Conservation (phyloP, 2,329 filamentous ascomycete species). For the Pseudocercospora cruenta region DNA sequence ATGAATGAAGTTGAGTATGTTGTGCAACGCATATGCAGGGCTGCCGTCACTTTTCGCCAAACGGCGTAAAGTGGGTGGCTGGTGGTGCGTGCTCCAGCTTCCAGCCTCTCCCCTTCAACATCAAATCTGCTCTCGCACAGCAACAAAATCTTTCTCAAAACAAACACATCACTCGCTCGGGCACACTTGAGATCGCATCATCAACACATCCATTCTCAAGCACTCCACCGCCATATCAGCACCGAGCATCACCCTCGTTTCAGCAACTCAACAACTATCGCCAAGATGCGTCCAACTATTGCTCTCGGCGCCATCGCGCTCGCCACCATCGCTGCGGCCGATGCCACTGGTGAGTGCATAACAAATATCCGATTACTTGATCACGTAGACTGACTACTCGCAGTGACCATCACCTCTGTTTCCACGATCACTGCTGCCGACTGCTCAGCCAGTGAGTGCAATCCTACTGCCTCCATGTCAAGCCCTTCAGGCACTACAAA, state of each 20-base stretch:
- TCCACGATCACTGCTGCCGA: slow-evolving; percentile 18
- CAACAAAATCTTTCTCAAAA: slow-evolving; percentile 4
- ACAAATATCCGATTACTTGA: background rate
- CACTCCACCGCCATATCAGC: slow-evolving; percentile 4
- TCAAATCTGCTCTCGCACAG: slow-evolving; percentile 3
- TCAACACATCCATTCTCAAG: slow-evolving; percentile 2
- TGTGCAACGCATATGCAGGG: background rate
- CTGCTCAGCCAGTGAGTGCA: slow-evolving; percentile 32
- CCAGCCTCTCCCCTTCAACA: background rate
- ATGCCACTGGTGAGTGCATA: slow-evolving; percentile 31
- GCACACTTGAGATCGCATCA: slow-evolving; percentile 3
- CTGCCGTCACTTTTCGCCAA: background rate
- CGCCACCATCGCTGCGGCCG: slow-evolving; percentile 29
- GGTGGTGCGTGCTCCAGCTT: background rate
- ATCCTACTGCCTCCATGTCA: slow-evolving; percentile 11
- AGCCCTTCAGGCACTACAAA: slow-evolving; percentile 18
- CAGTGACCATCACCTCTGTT: slow-evolving; percentile 22
- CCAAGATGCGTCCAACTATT: slow-evolving; percentile 35
- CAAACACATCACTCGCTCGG: background rate
- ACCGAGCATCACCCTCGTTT: slow-evolving; percentile 19
- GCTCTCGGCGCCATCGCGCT: slow-evolving; percentile 31
- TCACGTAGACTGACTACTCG: slow-evolving; percentile 15
- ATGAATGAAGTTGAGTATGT: background rate
- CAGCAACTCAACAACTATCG: slow-evolving; percentile 13
- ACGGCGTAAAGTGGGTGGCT: slow-evolving; percentile 4